Percentiles rank a stretch among this genome's conserved stretches.
phyloP scores from a whole-genome alignment of 202 grass and related monocot species.

The Digitaria exilis region DNA sequence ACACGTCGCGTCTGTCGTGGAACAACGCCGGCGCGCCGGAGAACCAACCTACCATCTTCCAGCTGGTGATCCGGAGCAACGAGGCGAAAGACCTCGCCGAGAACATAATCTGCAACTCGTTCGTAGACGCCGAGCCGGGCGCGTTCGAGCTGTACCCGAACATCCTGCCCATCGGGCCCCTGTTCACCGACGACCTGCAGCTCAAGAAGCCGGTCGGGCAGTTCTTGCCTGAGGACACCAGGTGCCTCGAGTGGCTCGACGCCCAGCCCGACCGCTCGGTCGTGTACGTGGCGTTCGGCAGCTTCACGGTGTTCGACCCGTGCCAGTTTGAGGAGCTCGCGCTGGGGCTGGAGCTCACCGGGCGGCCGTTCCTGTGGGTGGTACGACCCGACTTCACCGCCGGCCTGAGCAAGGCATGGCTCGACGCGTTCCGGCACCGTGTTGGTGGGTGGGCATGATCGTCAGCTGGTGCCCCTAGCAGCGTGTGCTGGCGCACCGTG shows the following conservation, averaged over 20 bases:
- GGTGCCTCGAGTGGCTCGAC: slow-evolving; percentile 43
- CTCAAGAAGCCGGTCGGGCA: slow-evolving; percentile 1
- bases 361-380: slow-evolving; percentile 40
- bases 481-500: slow-evolving; percentile 16
- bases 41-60: slow-evolving; percentile 10
- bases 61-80: slow-evolving; percentile 16
- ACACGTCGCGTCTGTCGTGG: slow-evolving; percentile 7
- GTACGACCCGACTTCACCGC: slow-evolving; percentile 31
- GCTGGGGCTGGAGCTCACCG: slow-evolving; percentile 20
- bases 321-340: slow-evolving; percentile 36
- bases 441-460: not conserved
- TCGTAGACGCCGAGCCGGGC: slow-evolving; percentile 47
- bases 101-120: slow-evolving; percentile 56
- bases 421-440: slow-evolving; percentile 7
- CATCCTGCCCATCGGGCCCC: slow-evolving; percentile 44
- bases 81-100: slow-evolving; percentile 25
- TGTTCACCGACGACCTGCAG: not conserved
- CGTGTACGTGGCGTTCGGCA: slow-evolving; percentile 49
- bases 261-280: slow-evolving; percentile 29
- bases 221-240: slow-evolving; percentile 23
- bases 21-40: not conserved
- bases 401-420: not conserved
- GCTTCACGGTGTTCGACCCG: slow-evolving; percentile 18
- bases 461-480: slow-evolving; percentile 42
- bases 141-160: slow-evolving; percentile 23